These are phyloP conservation scores for Backusella luteola DNA, from an alignment of 192 early-diverging fungal species.

Conservation along the genomic window DNA sequence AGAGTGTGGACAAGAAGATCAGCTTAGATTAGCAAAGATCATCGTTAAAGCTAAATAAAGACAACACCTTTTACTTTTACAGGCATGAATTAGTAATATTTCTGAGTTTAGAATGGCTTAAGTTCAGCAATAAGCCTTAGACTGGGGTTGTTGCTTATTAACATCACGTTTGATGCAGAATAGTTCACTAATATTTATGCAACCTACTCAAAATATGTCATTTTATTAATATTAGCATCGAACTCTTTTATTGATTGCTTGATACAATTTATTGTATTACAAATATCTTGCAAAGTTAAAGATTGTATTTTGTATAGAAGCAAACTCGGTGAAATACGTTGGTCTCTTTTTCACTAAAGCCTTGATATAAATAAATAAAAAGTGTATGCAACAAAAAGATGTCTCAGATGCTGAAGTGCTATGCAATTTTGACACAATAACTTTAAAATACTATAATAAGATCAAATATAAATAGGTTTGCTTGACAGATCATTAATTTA, in stretches of 20 bases:
- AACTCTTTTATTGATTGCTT: no score
- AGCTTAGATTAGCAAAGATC: neutral
- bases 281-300: no score
- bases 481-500: neutral
- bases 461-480: neutral
- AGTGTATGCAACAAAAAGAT: neutral
- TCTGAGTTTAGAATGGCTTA: no score
- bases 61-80: no score
- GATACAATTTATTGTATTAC: neutral
- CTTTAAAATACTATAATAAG: neutral
- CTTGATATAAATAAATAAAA: neutral
- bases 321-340: neutral
- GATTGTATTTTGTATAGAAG: neutral
- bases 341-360: neutral
- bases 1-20: neutral
- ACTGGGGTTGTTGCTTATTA: neutral
- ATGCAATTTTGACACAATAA: neutral
- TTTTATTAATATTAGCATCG: neutral
- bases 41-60: neutral
- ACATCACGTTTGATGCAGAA: neutral
- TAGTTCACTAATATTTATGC: neutral
- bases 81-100: no score
- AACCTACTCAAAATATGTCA: neutral
- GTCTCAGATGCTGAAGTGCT: neutral
- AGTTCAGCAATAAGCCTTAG: neutral